Evolutionary conservation across 495 filamentous ascomycete genomes (phyloP).

Genomic region (Penicillium daleae): DNA sequence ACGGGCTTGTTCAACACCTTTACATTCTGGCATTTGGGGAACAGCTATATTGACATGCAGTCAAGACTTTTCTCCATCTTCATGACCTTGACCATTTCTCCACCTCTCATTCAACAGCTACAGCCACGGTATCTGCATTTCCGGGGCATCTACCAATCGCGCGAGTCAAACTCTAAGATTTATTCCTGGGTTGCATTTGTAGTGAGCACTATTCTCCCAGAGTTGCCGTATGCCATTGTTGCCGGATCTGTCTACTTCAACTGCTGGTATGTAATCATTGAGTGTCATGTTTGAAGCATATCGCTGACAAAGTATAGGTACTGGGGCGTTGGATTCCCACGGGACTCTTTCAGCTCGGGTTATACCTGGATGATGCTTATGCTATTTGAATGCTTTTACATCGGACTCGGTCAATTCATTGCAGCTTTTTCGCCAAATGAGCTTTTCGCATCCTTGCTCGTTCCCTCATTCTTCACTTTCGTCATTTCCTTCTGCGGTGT

Average conservation of each 20-base stretch:
- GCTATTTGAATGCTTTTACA: conserved; percentile 73
- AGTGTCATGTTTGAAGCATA: background rate
- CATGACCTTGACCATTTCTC: conserved; percentile 68
- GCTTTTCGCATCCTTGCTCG: conserved; percentile 68
- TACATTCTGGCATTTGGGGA: conserved; percentile 65
- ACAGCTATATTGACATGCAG: conserved; percentile 64
- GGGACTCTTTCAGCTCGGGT: conserved; percentile 57
- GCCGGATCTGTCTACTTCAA: conserved; percentile 58
- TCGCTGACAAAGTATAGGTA: conserved; percentile 34
- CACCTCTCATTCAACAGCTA: conserved; percentile 64
- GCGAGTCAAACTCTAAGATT: conserved; percentile 55
- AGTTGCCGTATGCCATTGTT: conserved; percentile 56
- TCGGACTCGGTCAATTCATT: conserved; percentile 76
- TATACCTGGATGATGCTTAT: conserved; percentile 63
- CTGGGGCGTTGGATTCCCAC: conserved; percentile 57
- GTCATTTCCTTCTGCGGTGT: conserved; percentile 67
- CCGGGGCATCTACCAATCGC: conserved; percentile 50
- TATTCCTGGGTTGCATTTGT: conserved; percentile 58
- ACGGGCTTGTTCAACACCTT: conserved; percentile 69
- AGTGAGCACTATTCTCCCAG: conserved; percentile 51
- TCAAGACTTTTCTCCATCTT: conserved; percentile 71
- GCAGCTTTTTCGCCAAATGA: conserved; percentile 74
- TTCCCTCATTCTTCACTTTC: conserved; percentile 68
- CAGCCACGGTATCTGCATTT: conserved; percentile 54
- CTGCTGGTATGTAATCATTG: conserved; percentile 55